Percentiles rank a stretch among this genome's conserved stretches.
Conservation (phyloP, 495 filamentous ascomycete genomes). For the Neurospora sp. region DNA sequence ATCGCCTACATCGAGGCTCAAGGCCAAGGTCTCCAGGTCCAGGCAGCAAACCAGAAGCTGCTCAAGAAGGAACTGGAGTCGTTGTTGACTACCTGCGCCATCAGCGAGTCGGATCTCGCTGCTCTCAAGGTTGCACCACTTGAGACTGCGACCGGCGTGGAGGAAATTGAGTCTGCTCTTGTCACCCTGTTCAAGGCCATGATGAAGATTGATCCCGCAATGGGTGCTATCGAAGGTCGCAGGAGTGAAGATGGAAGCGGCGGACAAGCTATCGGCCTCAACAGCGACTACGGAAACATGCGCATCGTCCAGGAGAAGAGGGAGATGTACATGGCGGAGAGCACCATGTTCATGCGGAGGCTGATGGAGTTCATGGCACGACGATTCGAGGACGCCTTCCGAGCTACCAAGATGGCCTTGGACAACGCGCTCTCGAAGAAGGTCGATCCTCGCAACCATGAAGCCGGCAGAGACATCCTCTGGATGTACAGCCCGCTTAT, state of each 20-base stretch:
- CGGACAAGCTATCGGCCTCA: constrained; percentile 46
- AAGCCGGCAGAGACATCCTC: constrained; percentile 43
- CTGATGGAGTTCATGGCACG: constrained; percentile 71
- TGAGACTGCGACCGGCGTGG: constrained; percentile 56
- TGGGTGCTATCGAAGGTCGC: constrained; percentile 44
- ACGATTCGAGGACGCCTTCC: constrained; percentile 65
- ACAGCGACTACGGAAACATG: constrained; percentile 82
- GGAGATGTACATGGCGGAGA: constrained; percentile 69
- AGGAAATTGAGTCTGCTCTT: constrained; percentile 63
- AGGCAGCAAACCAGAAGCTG: constrained; percentile 93
- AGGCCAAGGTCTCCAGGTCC: constrained; percentile 90
- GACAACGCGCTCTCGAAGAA: constrained; percentile 43
- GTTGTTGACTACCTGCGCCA: constrained; percentile 77
- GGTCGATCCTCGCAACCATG: constrained; percentile 43
- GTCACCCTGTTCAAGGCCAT: constrained; percentile 89
- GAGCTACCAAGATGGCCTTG: constrained; percentile 49
- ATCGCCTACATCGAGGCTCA: constrained; percentile 96
- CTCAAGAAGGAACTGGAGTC: constrained; percentile 77
- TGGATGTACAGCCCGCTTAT: constrained; percentile 81
- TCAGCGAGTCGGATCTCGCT: constrained; percentile 61
- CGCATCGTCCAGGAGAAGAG: constrained; percentile 87
- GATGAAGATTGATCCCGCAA: constrained; percentile 78
- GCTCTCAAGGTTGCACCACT: constrained; percentile 65
- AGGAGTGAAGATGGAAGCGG: constrained; percentile 38
- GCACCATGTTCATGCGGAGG: constrained; percentile 58